Percentiles rank a stretch among this genome's conserved stretches.
phyloP scores from a whole-genome alignment of 208 protist species.

The Leishmania turanica region DNA sequence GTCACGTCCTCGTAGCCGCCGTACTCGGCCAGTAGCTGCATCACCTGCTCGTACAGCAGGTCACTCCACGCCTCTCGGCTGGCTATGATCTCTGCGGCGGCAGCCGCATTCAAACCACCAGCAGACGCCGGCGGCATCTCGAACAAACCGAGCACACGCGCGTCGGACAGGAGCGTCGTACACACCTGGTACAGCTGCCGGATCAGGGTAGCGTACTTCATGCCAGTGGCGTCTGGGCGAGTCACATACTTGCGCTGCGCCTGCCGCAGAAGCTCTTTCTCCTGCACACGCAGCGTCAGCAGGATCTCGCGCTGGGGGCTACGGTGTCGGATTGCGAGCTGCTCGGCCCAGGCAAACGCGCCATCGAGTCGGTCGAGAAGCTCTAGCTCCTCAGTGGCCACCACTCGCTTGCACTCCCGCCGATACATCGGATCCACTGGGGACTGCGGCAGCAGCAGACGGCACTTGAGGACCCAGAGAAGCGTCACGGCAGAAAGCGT shows the following conservation, averaged over 20 bases:
- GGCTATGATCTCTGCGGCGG: conserved; percentile 18
- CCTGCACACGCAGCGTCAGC: conserved; percentile 33
- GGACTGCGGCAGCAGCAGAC: conserved; percentile 74
- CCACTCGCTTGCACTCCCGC: conserved; percentile 44
- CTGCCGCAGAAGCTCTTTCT: conserved; percentile 38
- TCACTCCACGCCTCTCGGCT: conserved; percentile 67
- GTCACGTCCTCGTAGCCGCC: conserved; percentile 91
- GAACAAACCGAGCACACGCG: conserved; percentile 51
- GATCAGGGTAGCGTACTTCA: conserved; percentile 74
- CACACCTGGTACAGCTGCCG: conserved; percentile 67
- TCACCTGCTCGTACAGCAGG: conserved; percentile 75
- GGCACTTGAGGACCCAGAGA: conserved; percentile 72
- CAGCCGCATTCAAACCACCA: conserved; percentile 10
- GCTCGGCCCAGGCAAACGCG: conserved; percentile 68
- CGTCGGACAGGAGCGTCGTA: conserved; percentile 65
- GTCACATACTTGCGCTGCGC: conserved; percentile 44
- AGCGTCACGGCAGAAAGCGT: conserved; percentile 51
- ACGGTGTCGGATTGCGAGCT: conserved; percentile 48
- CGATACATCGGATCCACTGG: conserved; percentile 88
- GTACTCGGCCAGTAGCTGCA: conserved; percentile 65
- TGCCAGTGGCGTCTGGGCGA: conserved; percentile 68
- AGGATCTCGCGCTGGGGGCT: conserved; percentile 48
- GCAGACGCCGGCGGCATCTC: conserved; percentile 6
- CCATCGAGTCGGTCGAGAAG: conserved; percentile 55
- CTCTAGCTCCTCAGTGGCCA: conserved; percentile 45